Base-by-base conservation (phyloP, 2,329 filamentous ascomycete species). In the Cladosporium halotolerans region DNA sequence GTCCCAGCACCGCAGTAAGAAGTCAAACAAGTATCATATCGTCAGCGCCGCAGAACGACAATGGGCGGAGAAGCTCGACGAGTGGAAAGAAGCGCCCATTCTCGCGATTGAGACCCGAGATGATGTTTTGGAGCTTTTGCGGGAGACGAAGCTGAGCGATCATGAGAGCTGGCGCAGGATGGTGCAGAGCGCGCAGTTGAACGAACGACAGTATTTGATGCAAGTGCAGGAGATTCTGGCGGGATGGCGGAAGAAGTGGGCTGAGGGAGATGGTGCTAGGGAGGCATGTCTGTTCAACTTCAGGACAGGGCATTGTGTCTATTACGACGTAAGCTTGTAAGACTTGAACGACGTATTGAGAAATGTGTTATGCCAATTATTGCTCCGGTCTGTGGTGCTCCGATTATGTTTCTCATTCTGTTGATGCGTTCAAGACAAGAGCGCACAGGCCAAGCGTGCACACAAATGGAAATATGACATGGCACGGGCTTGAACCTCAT, bases 231-330 rank as follows among this genome's bases (percentile, higher is more conserved):
- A 89, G 56, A 76, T 92, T 68, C 75, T 96, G 50, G 67, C 73
- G 66, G 71, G 79, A 63, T 71, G 93, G 75, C 81, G 81, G 67
- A 70, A 75, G 60, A 72, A 79, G 67, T 76, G 84, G 75, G 18
- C 33, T 6, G 61, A 64, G 36, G 63, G 58, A n/a, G 55, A 76
- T 3, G 79, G 77, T 8, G 78, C 79, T 19, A 79, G 81, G 44
- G 88, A 91, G 67, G 87, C 88, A 9, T 95, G 95, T 71, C 80
- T 96, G 49, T 96, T 95, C 72, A 96, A 96, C 64, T 96, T 95
- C 63, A 78, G 90, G 55, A 95, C 89, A 9, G 88, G 86, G 0
- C 85, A 80, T 55, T 91, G 88, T 67, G 79, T 96, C 47, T 89
- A 92, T 66, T 96, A 96, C 69, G 90, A 96, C 70, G 71, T 96